These are phyloP conservation scores for Cardiosporidium cionae DNA, from an alignment of 169 alveolate species.

Conservation along the genomic window DNA sequence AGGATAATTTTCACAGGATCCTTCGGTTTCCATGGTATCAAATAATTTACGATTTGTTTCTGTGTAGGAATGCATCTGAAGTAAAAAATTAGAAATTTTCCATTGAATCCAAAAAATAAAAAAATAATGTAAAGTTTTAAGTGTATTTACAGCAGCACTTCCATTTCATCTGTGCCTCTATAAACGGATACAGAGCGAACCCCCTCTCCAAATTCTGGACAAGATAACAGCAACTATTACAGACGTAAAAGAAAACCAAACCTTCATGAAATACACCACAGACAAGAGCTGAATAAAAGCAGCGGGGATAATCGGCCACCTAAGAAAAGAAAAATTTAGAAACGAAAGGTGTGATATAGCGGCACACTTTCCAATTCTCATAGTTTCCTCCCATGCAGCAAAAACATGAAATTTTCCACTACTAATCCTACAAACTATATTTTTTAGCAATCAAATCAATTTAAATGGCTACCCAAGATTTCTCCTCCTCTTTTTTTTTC, in stretches of 20 bases:
- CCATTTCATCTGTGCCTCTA: neutral
- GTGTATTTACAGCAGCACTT: neutral
- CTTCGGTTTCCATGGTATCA: neutral
- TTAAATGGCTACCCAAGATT: neutral
- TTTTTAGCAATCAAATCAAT: neutral
- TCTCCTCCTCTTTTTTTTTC: neutral
- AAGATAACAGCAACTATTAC: neutral
- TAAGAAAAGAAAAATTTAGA: neutral
- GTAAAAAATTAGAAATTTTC: neutral
- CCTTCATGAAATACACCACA: slow-evolving; percentile 35
- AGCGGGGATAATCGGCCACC: slow-evolving; percentile 41
- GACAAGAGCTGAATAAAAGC: slow-evolving; percentile 27
- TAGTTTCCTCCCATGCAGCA: neutral
- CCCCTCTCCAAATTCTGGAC: neutral
- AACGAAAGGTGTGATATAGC: neutral
- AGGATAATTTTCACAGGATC: slow-evolving; percentile 9
- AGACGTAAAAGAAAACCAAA: neutral
- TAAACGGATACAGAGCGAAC: neutral
- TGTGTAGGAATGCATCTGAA: slow-evolving; percentile 37
- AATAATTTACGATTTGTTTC: slow-evolving; percentile 8
- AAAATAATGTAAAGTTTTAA: no score
- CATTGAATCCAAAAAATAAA: no score
- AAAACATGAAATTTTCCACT: neutral
- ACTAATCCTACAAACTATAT: neutral
- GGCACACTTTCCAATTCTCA: neutral